phyloP scores from a whole-genome alignment of 768 basidiomycete genomes.

The Cytidiella melzeri region DNA sequence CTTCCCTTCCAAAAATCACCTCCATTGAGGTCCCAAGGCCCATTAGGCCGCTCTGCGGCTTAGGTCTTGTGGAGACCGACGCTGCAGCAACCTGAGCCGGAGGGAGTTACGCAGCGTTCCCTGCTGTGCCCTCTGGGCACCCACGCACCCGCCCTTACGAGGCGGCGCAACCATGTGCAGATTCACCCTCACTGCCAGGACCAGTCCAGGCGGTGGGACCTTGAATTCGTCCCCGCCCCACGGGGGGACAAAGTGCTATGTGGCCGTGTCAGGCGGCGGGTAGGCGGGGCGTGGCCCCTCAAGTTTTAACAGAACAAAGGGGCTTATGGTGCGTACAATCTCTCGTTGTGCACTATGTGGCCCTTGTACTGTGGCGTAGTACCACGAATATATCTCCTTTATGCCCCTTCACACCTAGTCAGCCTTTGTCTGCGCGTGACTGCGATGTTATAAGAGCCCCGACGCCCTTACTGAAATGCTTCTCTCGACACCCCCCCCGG shows the following conservation, averaged over 20 bases:
- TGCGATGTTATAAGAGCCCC: too few relatives aligned
- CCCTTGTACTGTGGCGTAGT: neutral
- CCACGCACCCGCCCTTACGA: neutral
- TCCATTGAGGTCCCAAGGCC: too few relatives aligned
- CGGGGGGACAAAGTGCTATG: neutral
- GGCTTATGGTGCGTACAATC: neutral
- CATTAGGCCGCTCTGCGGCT: too few relatives aligned
- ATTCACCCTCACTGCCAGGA: neutral
- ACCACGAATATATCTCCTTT: neutral
- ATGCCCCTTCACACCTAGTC: too few relatives aligned
- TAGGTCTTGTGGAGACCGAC: too few relatives aligned
- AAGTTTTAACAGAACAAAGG: neutral
- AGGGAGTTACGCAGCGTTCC: constrained; percentile 5
- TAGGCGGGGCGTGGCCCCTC: neutral
- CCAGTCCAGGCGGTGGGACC: neutral
- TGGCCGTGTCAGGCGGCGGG: neutral
- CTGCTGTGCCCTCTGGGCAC: too few relatives aligned
- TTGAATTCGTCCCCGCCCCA: neutral
- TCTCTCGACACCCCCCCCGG: too few relatives aligned
- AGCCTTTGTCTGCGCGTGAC: too few relatives aligned
- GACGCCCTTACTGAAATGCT: too few relatives aligned
- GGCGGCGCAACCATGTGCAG: neutral
- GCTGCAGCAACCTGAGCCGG: constrained; percentile 3
- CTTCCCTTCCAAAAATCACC: constrained; percentile 1
- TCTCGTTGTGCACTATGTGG: neutral